A percentile compares a stretch with the other conserved stretches of the same genome.
These are phyloP conservation scores for Conidiobolus incongruus DNA, from an alignment of 371 early-diverging fungal species.

Conservation along the genomic window DNA sequence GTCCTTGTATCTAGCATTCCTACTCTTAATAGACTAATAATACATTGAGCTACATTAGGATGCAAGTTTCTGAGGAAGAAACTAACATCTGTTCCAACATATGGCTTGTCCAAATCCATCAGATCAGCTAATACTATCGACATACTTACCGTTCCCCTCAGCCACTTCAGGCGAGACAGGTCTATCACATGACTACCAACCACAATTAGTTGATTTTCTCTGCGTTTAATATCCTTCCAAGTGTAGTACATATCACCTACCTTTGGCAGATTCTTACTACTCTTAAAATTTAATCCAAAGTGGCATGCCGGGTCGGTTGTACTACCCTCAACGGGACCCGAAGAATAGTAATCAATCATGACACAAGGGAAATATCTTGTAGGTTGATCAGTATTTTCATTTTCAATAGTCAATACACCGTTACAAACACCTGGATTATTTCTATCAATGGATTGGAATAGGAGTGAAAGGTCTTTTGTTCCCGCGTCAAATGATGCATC, in stretches of 20 bases:
- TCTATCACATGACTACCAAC: slow-evolving; percentile 56
- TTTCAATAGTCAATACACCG: slow-evolving; percentile 10
- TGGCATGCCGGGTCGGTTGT: slow-evolving; percentile 37
- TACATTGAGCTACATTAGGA: slow-evolving; percentile 7
- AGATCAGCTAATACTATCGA: background rate
- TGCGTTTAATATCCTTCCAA: slow-evolving; percentile 34
- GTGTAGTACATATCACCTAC: slow-evolving; percentile 39
- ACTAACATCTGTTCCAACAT: slow-evolving; percentile 12
- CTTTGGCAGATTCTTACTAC: slow-evolving; percentile 12
- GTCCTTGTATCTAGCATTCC: slow-evolving; percentile 50
- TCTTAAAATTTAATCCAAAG: slow-evolving; percentile 13
- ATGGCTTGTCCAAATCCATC: slow-evolving; percentile 13
- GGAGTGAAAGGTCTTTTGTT: slow-evolving; percentile 44
- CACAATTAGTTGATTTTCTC: slow-evolving; percentile 25
- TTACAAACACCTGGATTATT: slow-evolving; percentile 25
- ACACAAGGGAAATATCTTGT: slow-evolving; percentile 51
- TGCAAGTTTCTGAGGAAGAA: slow-evolving; percentile 9
- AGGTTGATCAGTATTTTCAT: slow-evolving; percentile 16
- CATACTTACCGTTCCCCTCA: slow-evolving; percentile 2
- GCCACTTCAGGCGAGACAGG: slow-evolving; percentile 17
- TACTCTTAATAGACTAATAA: slow-evolving; percentile 17
- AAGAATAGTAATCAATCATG: slow-evolving; percentile 17
- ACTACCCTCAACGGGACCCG: slow-evolving; percentile 19
- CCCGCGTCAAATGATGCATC: slow-evolving; percentile 28
- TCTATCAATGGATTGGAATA: slow-evolving; percentile 47